Evolutionary conservation across 345 rosid genomes (phyloP).

Genomic region (Isatis tinctoria): DNA sequence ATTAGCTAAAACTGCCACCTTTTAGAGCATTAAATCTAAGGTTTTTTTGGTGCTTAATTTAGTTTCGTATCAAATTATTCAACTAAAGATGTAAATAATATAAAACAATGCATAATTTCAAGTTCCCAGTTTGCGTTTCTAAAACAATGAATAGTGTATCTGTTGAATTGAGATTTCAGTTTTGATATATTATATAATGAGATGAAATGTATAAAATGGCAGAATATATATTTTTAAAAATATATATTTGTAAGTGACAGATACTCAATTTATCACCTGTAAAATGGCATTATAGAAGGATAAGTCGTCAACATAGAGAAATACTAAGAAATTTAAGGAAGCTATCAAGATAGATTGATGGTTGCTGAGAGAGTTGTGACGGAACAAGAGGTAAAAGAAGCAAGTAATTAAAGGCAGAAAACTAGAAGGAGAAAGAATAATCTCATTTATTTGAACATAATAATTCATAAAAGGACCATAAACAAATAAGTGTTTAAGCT

Average conservation of each 20-base stretch:
- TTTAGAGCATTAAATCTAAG: slow-evolving; percentile 9
- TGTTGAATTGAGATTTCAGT: not conserved
- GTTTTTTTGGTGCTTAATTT: not conserved
- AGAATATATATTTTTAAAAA: too few relatives aligned
- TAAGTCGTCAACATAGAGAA: too few relatives aligned
- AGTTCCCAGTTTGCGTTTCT: too few relatives aligned
- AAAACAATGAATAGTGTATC: not conserved
- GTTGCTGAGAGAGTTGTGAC: too few relatives aligned
- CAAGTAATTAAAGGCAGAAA: not conserved
- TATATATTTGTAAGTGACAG: too few relatives aligned
- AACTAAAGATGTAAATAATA: not conserved
- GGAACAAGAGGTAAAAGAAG: not conserved
- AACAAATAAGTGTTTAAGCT: not conserved
- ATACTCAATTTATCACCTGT: too few relatives aligned
- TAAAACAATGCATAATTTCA: not conserved
- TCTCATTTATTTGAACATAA: not conserved
- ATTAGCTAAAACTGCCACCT: not conserved
- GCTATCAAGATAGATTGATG: too few relatives aligned
- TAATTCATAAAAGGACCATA: not conserved
- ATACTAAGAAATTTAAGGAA: too few relatives aligned
- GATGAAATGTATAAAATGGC: too few relatives aligned
- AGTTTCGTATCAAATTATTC: not conserved
- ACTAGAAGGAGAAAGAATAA: not conserved
- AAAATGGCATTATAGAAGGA: too few relatives aligned
- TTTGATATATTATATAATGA: not conserved